Evolutionary conservation across 495 filamentous ascomycete species (phyloP).

Genomic region (Neurospora intermedia): DNA sequence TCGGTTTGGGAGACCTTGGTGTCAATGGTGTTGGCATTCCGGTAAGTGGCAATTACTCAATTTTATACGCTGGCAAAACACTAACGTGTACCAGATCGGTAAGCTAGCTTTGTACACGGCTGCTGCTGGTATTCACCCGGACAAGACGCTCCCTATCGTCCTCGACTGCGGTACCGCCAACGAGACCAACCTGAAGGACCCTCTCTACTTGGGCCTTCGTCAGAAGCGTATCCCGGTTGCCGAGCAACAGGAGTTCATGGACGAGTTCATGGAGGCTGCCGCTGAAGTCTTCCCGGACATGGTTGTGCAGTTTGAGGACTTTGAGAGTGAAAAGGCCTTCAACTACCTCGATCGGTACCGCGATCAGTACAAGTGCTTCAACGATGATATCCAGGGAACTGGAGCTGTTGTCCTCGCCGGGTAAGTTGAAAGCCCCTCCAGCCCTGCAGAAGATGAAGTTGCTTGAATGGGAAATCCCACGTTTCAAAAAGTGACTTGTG

Average conservation of each 20-base stretch:
- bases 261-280: constrained; percentile 91
- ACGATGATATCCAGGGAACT: constrained; percentile 97
- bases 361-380: constrained; percentile 86
- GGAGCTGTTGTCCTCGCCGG: constrained; percentile 90
- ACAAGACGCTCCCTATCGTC: constrained; percentile 82
- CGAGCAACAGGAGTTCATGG: constrained; percentile 87
- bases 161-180: constrained; percentile 90
- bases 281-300: constrained; percentile 84
- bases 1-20: constrained; percentile 90
- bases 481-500: neutral
- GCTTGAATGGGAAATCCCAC: neutral
- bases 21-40: constrained; percentile 98
- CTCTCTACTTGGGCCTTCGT: constrained; percentile 85
- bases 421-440: constrained; percentile 25
- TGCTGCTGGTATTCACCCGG: constrained; percentile 92
- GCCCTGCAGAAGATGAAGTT: neutral
- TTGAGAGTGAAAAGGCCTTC: constrained; percentile 89
- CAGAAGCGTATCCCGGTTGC: constrained; percentile 67
- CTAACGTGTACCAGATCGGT: constrained; percentile 44
- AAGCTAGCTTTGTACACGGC: constrained; percentile 90
- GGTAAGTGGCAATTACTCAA: constrained; percentile 41
- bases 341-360: constrained; percentile 83
- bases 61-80: neutral
- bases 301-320: constrained; percentile 97
- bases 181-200: constrained; percentile 77